Percentiles rank a stretch among this genome's conserved stretches.
Conservation (phyloP, 345 rosid genomes). For the Citrus mangshanensis region DNA sequence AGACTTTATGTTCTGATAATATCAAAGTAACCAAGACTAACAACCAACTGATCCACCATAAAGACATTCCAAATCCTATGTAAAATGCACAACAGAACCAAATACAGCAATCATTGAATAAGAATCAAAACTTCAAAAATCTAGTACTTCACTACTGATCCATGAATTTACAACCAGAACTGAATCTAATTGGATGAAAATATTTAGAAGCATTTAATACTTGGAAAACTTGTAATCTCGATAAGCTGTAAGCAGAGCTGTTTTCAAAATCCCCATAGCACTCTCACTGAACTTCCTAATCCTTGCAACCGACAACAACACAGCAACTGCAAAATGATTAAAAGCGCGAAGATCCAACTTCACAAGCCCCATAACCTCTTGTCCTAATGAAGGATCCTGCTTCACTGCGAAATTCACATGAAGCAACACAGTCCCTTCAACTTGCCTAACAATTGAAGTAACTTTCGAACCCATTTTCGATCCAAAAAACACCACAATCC, state of each 20-base stretch:
- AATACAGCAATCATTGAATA: not conserved
- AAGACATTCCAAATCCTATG: not conserved
- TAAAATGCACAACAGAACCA: not conserved
- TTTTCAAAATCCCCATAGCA: conserved; percentile 46
- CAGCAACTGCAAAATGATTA: conserved; percentile 65
- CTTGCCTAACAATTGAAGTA: conserved; percentile 59
- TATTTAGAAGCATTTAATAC: conserved; percentile 5
- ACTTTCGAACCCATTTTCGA: conserved; percentile 42
- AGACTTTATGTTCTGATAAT: not conserved
- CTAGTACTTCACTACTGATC: not conserved
- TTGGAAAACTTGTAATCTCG: conserved; percentile 53
- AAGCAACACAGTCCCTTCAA: conserved; percentile 80
- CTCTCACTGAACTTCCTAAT: conserved; percentile 63
- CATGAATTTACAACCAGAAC: not conserved
- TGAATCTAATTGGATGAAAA: not conserved
- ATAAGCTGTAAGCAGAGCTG: conserved; percentile 57
- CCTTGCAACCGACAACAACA: conserved; percentile 71
- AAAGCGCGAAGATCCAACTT: conserved; percentile 54
- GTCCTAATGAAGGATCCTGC: conserved; percentile 83
- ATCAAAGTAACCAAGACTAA: not conserved
- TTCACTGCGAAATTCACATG: conserved; percentile 86
- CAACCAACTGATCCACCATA: not conserved
- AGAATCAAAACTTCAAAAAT: not conserved
- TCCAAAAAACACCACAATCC: conserved; percentile 66
- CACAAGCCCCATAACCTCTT: conserved; percentile 63